These are phyloP conservation scores for Cystobasidium pallidum DNA, from an alignment of 1,284 basidiomycete genomes.

Conservation along the genomic window DNA sequence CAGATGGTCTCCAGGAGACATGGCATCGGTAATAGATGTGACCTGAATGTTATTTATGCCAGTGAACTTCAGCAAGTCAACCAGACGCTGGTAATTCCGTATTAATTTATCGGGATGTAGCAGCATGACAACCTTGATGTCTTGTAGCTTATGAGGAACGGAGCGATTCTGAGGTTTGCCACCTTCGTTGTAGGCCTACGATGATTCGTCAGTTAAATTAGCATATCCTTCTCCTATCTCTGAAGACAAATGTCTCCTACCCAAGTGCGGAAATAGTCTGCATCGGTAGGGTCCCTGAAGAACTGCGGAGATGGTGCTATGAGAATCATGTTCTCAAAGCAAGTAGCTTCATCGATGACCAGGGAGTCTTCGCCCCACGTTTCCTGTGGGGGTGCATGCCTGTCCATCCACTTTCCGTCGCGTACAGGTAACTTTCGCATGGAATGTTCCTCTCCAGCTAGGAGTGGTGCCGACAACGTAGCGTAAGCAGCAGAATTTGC, in stretches of 20 bases:
- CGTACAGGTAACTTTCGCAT: conserved; percentile 1
- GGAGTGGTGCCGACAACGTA: not conserved
- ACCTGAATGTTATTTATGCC: not conserved
- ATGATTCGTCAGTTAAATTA: not conserved
- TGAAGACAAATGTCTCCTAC: not conserved
- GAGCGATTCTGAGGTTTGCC: not conserved
- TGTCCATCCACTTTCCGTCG: not conserved
- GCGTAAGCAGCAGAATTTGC: not conserved
- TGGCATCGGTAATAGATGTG: not conserved
- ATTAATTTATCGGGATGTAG: not conserved
- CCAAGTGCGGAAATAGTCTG: conserved; percentile 17
- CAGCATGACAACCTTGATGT: conserved; percentile 5
- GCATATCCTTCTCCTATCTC: not conserved
- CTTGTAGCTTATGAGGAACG: not conserved
- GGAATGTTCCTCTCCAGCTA: not conserved
- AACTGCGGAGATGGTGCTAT: not conserved
- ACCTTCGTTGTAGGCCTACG: not conserved
- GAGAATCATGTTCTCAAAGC: conserved; percentile 5
- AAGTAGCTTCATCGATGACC: not conserved
- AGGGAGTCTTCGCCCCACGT: not conserved
- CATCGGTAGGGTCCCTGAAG: not conserved
- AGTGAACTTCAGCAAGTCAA: not conserved
- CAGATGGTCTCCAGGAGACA: not conserved
- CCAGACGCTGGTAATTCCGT: not conserved
- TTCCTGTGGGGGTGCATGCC: not conserved